A percentile compares a stretch with the other conserved stretches of the same genome.
These are phyloP conservation scores for Pyrenochaeta sp. DNA, from an alignment of 2,329 filamentous ascomycete genomes.

Conservation along the genomic window DNA sequence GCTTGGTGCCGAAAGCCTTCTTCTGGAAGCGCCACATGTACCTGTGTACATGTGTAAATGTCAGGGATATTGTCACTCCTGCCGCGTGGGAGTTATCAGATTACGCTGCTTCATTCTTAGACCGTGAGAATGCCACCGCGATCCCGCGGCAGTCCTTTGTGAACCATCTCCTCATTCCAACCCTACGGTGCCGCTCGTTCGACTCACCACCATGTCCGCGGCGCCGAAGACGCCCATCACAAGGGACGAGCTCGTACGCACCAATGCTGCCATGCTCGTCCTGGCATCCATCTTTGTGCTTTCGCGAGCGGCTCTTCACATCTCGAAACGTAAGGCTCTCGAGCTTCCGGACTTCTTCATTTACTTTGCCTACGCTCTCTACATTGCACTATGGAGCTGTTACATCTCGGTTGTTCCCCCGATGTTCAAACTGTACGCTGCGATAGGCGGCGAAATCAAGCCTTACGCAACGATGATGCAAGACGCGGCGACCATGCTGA, in stretches of 20 bases:
- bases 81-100: not conserved
- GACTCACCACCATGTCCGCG: slow-evolving; percentile 7
- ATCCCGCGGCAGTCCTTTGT: not conserved
- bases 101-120: not conserved
- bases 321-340: slow-evolving; percentile 16
- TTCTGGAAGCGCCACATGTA: not conserved
- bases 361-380: slow-evolving; percentile 36
- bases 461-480: slow-evolving; percentile 39
- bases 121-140: not conserved
- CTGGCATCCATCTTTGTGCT: slow-evolving; percentile 21
- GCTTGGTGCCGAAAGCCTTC: not conserved
- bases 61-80: not conserved
- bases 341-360: slow-evolving; percentile 31
- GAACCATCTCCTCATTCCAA: not conserved
- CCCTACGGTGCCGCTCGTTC: not conserved
- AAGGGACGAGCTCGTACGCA: slow-evolving; percentile 12
- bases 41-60: not conserved
- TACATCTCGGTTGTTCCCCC: slow-evolving; percentile 46
- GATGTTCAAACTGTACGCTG: slow-evolving; percentile 42
- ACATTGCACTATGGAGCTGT: slow-evolving; percentile 32
- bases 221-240: slow-evolving; percentile 14
- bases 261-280: slow-evolving; percentile 23
- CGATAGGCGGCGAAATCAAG: slow-evolving; percentile 27
- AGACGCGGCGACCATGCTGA: slow-evolving; percentile 42
- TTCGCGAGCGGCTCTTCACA: slow-evolving; percentile 12